A percentile compares a stretch with the other conserved stretches of the same genome.
Conservation (phyloP, 2,329 filamentous ascomycete genomes). For the Hortaea sp. region DNA sequence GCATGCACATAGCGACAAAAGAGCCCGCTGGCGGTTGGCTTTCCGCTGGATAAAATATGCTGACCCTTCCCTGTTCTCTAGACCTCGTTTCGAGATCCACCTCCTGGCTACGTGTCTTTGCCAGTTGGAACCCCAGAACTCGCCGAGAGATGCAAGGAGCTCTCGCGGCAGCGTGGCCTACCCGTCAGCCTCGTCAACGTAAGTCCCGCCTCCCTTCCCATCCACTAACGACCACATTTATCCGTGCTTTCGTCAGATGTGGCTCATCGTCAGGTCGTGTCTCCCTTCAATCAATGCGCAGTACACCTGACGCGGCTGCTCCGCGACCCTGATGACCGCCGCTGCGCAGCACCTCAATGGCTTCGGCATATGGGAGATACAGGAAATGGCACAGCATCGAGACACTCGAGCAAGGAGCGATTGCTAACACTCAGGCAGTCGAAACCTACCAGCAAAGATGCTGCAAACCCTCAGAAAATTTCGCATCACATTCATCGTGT, state of each 20-base stretch:
- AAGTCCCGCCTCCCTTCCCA: constrained; percentile 22
- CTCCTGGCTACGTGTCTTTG: constrained; percentile 51
- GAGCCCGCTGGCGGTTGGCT: no score
- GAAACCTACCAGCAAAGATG: constrained; percentile 13
- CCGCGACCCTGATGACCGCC: no score
- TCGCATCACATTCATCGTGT: constrained; percentile 52
- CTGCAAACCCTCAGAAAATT: constrained; percentile 26
- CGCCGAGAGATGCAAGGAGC: constrained; percentile 50
- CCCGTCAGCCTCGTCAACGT: constrained; percentile 52
- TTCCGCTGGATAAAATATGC: no score
- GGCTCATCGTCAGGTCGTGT: neutral
- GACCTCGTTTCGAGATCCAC: constrained; percentile 28
- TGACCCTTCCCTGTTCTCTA: no score
- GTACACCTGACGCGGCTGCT: no score
- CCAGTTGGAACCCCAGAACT: constrained; percentile 50
- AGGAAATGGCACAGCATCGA: no score
- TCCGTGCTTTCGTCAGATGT: neutral
- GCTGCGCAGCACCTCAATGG: no score
- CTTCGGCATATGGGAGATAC: no score
- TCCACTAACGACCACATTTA: no score
- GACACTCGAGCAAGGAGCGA: no score
- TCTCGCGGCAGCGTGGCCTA: constrained; percentile 44
- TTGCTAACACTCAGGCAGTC: constrained; percentile 6
- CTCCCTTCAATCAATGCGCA: no score
- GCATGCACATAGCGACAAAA: no score